Percentiles rank a stretch among this genome's conserved stretches.
Conservation (phyloP, 2,329 filamentous ascomycete species). For the Fusarium austroafricanum region DNA sequence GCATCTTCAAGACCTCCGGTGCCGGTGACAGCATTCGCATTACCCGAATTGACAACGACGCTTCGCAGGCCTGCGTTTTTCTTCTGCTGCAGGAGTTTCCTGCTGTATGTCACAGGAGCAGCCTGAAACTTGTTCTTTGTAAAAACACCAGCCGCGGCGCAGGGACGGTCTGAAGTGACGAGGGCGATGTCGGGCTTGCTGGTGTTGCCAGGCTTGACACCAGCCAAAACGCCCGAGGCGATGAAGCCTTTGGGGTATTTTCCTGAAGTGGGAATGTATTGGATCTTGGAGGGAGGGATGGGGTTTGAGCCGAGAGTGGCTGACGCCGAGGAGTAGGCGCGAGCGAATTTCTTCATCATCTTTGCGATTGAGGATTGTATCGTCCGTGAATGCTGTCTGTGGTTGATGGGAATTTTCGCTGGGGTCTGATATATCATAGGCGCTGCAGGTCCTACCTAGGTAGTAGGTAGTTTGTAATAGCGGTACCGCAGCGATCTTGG, state of each 20-base stretch:
- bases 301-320: constrained; percentile 43
- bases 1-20: constrained; percentile 91
- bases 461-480: constrained; percentile 26
- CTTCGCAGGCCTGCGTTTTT: constrained; percentile 78
- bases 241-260: constrained; percentile 92
- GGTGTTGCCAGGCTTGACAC: constrained; percentile 93
- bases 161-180: constrained; percentile 86
- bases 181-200: constrained; percentile 91
- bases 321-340: constrained; percentile 50
- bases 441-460: background rate
- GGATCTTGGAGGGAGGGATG: constrained; percentile 84
- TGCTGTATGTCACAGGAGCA: constrained; percentile 89
- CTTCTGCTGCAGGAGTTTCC: constrained; percentile 74
- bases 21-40: constrained; percentile 96
- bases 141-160: constrained; percentile 90
- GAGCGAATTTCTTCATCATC: constrained; percentile 50
- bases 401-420: constrained; percentile 21
- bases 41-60: constrained; percentile 94
- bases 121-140: constrained; percentile 99
- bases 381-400: constrained; percentile 6
- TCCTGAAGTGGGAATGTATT: constrained; percentile 87
- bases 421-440: constrained; percentile 19
- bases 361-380: constrained; percentile 20
- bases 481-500: constrained; percentile 40
- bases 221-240: constrained; percentile 87